phyloP scores from a whole-genome alignment of 139 green algal genomes.

The Chlamydomonas incerta region DNA sequence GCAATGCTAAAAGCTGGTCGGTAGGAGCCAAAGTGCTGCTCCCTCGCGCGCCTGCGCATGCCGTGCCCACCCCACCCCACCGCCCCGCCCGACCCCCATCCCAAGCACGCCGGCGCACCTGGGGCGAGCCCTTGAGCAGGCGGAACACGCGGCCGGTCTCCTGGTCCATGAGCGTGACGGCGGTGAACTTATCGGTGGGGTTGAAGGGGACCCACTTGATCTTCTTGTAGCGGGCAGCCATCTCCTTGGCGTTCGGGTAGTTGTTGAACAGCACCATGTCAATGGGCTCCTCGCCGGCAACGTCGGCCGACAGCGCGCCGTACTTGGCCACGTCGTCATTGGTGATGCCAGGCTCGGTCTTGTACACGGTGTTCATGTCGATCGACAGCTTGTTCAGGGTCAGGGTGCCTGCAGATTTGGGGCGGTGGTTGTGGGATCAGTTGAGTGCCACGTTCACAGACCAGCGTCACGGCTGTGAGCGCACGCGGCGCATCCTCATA shows the following conservation, averaged over 20 bases:
- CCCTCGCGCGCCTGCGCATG: no score
- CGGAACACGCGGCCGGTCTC: slow-evolving; percentile 62
- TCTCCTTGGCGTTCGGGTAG: slow-evolving; percentile 55
- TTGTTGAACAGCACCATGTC: slow-evolving; percentile 83
- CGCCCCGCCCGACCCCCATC: no score
- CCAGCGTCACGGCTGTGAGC: no score
- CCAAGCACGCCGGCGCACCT: no score
- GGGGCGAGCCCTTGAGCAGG: slow-evolving; percentile 87
- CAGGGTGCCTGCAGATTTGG: slow-evolving; percentile 70
- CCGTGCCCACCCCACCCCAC: no score
- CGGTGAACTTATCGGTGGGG: slow-evolving; percentile 88
- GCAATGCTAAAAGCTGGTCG: no score
- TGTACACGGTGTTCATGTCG: slow-evolving; percentile 34
- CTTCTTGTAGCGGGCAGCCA: slow-evolving; percentile 57
- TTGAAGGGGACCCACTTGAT: slow-evolving; percentile 90
- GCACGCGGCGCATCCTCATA: no score
- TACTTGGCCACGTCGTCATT: slow-evolving; percentile 69
- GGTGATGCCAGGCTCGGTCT: slow-evolving; percentile 30
- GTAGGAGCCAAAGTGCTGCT: no score
- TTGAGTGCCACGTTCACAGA: neutral
- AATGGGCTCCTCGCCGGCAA: slow-evolving; percentile 83
- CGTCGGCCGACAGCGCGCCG: slow-evolving; percentile 77
- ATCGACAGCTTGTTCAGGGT: slow-evolving; percentile 85
- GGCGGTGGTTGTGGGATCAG: no score
- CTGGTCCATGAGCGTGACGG: slow-evolving; percentile 65